Evolutionary conservation across 1,284 basidiomycete species (phyloP).

Genomic region (Sporisorium exsertum): DNA sequence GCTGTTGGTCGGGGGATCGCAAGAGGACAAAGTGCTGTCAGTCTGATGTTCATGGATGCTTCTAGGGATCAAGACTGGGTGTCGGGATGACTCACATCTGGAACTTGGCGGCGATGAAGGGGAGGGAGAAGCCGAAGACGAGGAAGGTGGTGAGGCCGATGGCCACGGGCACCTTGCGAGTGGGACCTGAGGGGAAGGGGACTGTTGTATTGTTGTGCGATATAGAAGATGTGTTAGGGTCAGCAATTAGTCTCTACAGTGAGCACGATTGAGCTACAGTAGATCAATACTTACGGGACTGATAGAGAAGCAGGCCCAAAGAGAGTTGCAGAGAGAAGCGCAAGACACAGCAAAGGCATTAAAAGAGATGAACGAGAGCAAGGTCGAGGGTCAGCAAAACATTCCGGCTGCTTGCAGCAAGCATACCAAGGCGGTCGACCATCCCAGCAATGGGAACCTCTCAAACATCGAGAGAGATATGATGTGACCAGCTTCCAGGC

Average conservation of each 20-base stretch:
- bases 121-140: slow-evolving; percentile 59
- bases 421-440: neutral
- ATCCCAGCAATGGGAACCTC: neutral
- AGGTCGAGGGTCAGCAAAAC: neutral
- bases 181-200: slow-evolving; percentile 63
- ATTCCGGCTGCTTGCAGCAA: neutral
- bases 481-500: neutral
- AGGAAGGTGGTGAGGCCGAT: slow-evolving; percentile 61
- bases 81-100: slow-evolving; percentile 35
- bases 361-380: neutral
- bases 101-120: slow-evolving; percentile 63
- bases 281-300: slow-evolving; percentile 21
- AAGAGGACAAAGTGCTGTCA: neutral
- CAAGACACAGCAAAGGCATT: neutral
- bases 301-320: neutral
- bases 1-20: slow-evolving; percentile 13
- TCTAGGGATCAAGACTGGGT: no score
- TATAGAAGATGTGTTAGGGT: neutral
- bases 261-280: neutral
- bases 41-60: no score
- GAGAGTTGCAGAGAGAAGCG: neutral
- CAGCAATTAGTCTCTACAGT: neutral
- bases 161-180: slow-evolving; percentile 61
- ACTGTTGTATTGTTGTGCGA: slow-evolving; percentile 36
- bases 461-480: neutral